These are phyloP conservation scores for Tulasnella sp. DNA, from an alignment of 768 basidiomycete species.

Conservation along the genomic window DNA sequence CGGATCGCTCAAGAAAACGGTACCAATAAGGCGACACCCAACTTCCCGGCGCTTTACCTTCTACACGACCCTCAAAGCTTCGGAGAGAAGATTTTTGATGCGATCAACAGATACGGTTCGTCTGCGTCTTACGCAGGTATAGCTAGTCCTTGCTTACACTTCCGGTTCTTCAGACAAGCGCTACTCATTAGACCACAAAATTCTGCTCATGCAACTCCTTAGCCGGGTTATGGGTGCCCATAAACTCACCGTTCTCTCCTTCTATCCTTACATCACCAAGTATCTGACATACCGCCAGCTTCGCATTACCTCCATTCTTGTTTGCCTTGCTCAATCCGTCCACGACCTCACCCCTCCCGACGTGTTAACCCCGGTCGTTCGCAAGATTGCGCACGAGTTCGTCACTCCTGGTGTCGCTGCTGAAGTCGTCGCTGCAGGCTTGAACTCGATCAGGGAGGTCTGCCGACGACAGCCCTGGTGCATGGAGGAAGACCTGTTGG, in stretches of 20 bases:
- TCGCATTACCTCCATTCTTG: slow-evolving; percentile 86
- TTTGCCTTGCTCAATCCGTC: slow-evolving; percentile 86
- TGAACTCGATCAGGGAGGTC: slow-evolving; percentile 93
- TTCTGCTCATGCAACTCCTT: slow-evolving; percentile 92
- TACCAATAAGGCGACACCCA: slow-evolving; percentile 33
- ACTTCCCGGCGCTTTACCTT: slow-evolving; percentile 88
- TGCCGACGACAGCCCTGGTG: slow-evolving; percentile 91
- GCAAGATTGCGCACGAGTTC: slow-evolving; percentile 90
- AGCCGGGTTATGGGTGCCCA: slow-evolving; percentile 89
- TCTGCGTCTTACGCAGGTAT: background rate
- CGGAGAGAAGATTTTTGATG: slow-evolving; percentile 85
- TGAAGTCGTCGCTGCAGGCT: slow-evolving; percentile 92
- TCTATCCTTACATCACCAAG: slow-evolving; percentile 88
- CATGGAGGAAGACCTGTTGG: slow-evolving; percentile 90
- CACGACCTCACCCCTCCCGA: slow-evolving; percentile 96
- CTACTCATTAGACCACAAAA: slow-evolving; percentile 95
- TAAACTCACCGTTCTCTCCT: slow-evolving; percentile 85
- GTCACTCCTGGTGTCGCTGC: slow-evolving; percentile 94
- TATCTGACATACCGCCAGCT: slow-evolving; percentile 91
- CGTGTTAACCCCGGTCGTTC: slow-evolving; percentile 76
- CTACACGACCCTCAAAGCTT: slow-evolving; percentile 94
- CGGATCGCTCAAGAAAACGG: slow-evolving; percentile 13
- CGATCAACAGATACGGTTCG: slow-evolving; percentile 55
- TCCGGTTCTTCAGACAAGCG: slow-evolving; percentile 60
- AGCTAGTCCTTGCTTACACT: background rate